phyloP scores from a whole-genome alignment of 2,329 filamentous ascomycete genomes.

The Alternaria consortialis region DNA sequence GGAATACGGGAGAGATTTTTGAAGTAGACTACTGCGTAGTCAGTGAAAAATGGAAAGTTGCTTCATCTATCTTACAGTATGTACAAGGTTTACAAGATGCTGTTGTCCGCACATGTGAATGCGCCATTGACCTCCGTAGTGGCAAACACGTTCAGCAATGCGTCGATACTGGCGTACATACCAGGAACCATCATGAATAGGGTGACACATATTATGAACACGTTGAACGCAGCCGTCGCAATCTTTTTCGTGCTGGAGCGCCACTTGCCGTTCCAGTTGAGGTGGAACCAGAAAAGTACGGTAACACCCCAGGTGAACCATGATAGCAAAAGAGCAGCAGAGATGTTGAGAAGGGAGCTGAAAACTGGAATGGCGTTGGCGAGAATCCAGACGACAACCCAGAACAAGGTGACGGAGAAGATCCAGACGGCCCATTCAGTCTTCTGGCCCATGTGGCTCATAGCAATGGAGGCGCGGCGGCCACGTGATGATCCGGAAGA shows the following conservation, averaged over 20 bases:
- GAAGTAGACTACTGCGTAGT: background rate
- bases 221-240: constrained; percentile 30
- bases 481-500: constrained; percentile 21
- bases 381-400: constrained; percentile 38
- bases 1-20: background rate
- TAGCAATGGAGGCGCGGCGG: constrained; percentile 25
- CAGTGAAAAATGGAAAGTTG: background rate
- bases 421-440: constrained; percentile 34
- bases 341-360: constrained; percentile 39
- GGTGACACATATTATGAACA: constrained; percentile 32
- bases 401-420: constrained; percentile 36
- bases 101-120: constrained; percentile 43
- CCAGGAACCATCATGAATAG: constrained; percentile 38
- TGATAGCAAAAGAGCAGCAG: constrained; percentile 32
- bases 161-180: constrained; percentile 37
- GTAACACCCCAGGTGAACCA: constrained; percentile 43
- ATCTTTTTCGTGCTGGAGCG: constrained; percentile 30
- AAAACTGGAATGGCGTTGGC: constrained; percentile 42
- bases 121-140: constrained; percentile 39
- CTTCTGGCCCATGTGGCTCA: constrained; percentile 26
- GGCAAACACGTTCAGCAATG: constrained; percentile 34
- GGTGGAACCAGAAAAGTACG: constrained; percentile 42
- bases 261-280: constrained; percentile 40
- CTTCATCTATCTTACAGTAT: background rate
- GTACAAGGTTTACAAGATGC: constrained; percentile 23